Percentiles rank a stretch among this genome's conserved stretches.
Conservation (phyloP, 148 eudicot genomes). For the Vaccinium corymbosum region DNA sequence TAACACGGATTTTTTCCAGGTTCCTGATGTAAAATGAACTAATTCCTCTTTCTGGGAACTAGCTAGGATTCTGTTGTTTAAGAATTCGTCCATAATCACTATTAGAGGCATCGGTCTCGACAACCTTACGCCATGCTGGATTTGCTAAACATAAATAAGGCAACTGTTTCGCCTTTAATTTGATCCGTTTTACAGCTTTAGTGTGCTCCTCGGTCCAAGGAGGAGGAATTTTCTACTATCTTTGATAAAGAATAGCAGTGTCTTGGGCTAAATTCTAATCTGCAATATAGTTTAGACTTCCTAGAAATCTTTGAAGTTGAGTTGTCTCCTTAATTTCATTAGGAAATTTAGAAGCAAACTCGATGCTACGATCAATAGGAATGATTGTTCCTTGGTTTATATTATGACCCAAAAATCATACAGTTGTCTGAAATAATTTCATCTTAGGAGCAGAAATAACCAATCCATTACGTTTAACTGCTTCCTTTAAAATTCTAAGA, state of each 20-base stretch:
- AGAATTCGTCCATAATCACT: no score
- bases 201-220: neutral
- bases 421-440: neutral
- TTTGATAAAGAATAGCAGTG: no score
- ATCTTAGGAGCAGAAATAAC: neutral
- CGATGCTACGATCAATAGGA: neutral
- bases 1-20: no score
- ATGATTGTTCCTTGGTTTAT: neutral
- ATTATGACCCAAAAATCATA: neutral
- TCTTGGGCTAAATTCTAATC: no score
- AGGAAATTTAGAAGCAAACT: neutral
- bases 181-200: neutral
- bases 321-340: neutral
- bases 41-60: no score
- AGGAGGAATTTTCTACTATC: no score
- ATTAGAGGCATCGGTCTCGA: neutral
- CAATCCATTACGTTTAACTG: neutral
- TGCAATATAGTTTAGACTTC: no score
- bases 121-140: neutral
- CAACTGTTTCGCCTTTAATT: neutral
- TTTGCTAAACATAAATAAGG: neutral
- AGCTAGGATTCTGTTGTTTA: no score
- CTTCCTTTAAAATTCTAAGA: neutral
- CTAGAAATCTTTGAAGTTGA: neutral
- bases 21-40: no score